Base-by-base conservation (phyloP, 1,139 yeast genomes). In the Insectozyma bohioensis region DNA sequence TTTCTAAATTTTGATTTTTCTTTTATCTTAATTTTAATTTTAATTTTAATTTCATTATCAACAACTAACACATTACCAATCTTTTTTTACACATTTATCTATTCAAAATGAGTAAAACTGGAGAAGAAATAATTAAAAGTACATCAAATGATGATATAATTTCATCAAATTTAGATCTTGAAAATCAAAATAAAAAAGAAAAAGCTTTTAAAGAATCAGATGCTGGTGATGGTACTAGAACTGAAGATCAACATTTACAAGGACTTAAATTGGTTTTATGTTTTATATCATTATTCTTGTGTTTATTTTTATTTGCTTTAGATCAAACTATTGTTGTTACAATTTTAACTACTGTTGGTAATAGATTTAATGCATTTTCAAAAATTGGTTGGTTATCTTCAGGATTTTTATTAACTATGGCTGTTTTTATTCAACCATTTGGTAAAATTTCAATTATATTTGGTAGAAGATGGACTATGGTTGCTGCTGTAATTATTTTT, bases 311-410 rank as follows among this genome's bases (percentile, higher is more conserved):
- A 15, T 57, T 59, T 20, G 68, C 71, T 4, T 54, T 66, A 37
- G 72, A 66, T 43, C 70, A 64, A 45, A 66, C 71, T 10, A 66
- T 66, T 30, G 63, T 66, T 26, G 54, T 58, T 10, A 62, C 69
- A 1, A 48, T 66, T 15, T 51, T 65, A 34, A 54, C 65, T 10
- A 56, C 51, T 0, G 69, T 66, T 16, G 69, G 71, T 8, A 58
- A 60, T 41, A 49, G 63, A 30, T 66, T 66, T 41, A 35, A 64
- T 32, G 67, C 67, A 6, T 78, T 77, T 45, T 67, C 69, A 11
- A 67, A 76, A 44, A 61, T 78, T 21, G 78, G 78, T 8, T 80
- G 87, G 86, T 50, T 80, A 28, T 56, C 78, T 3, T 60, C 82
- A 2, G 87, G 81, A 3, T 82, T 73, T 50, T 52, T 78, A 43